These are phyloP conservation scores for Phytopythium litorale DNA, from an alignment of 352 stramenopile species.

Conservation along the genomic window DNA sequence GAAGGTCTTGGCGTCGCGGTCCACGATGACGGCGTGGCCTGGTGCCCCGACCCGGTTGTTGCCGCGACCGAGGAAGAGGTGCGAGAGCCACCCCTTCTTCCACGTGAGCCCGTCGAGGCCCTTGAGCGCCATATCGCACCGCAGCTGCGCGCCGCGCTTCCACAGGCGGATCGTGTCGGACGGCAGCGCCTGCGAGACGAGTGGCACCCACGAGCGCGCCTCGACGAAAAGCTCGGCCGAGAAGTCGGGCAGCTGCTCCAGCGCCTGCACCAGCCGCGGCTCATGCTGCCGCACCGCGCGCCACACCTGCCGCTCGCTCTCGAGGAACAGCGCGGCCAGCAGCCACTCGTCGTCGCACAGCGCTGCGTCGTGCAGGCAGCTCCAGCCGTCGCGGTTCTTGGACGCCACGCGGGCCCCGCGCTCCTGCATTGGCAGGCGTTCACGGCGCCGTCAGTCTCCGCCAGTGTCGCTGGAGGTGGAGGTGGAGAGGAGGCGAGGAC, in stretches of 20 bases:
- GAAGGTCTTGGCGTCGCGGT: constrained; percentile 51
- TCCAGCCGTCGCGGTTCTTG: constrained; percentile 55
- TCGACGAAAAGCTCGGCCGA: constrained; percentile 78
- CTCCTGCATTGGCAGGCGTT: background rate
- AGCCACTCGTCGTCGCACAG: constrained; percentile 76
- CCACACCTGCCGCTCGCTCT: constrained; percentile 57
- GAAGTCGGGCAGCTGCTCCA: constrained; percentile 73
- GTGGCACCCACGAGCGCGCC: constrained; percentile 75
- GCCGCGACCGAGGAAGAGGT: constrained; percentile 54
- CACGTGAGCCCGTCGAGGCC: constrained; percentile 72
- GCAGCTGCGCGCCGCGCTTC: constrained; percentile 67
- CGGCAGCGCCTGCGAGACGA: constrained; percentile 73
- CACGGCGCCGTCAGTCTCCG: background rate
- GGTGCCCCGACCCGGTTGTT: constrained; percentile 12
- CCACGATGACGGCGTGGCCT: constrained; percentile 53
- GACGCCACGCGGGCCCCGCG: constrained; percentile 20
- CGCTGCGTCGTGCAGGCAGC: constrained; percentile 67
- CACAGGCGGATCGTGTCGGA: constrained; percentile 69
- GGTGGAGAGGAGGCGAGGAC: background rate
- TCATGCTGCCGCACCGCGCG: constrained; percentile 46
- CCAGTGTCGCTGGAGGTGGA: too few relatives aligned
- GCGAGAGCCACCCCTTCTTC: constrained; percentile 67
- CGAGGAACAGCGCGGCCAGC: constrained; percentile 62
- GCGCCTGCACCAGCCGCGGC: constrained; percentile 41
- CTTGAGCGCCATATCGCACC: constrained; percentile 70